Base-by-base conservation (phyloP, 1,139 yeast species). In the Geotrichum reessii region DNA sequence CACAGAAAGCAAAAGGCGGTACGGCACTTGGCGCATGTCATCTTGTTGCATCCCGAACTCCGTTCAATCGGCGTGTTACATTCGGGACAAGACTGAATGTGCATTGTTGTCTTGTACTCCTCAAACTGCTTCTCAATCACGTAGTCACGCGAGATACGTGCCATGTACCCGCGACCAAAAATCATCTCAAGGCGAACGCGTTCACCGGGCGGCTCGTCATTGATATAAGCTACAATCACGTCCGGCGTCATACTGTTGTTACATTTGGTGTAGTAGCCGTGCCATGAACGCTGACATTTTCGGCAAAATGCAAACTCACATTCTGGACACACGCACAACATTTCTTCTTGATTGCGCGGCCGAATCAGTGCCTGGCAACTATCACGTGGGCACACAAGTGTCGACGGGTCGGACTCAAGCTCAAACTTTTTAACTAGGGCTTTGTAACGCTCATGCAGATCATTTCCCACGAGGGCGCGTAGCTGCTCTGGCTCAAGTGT, bases 1-100 rank as follows among this genome's bases (percentile, higher is more conserved):
- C 91, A 85, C 19, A 82, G 63, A 62, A 79, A 82, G 65, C 91
- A 85, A 65, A 85, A 85, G 53, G 70, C 67, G 0, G 79, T 74
- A 8, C 67, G 65, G 63, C 90, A 85, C 5, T 77, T 72, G 0
- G 76, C 64, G 66, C 91, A 85, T 33, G 75, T 77, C 86, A 85
- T 84, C 66, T 83, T 84, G 66, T 85, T 84, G 67, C 91, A 85
- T 2, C 91, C 91, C 65, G 82, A 86, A 17, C 78, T 71, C 63
- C 82, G 78, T 62, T 84, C 84, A n/a, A 83, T 80, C 2, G 79
- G 79, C 0, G 80, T 68, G 11, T 69, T 69, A 66, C 91, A 85
- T 2, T 72, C 71, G 0, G 92, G 90, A 64, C 90, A 85, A 54
- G 81, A 69, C 31, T 76, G 77, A 8, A 78, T 74, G 11, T 74